Base-by-base conservation (phyloP, 768 basidiomycete species). In the Collybia sp. region DNA sequence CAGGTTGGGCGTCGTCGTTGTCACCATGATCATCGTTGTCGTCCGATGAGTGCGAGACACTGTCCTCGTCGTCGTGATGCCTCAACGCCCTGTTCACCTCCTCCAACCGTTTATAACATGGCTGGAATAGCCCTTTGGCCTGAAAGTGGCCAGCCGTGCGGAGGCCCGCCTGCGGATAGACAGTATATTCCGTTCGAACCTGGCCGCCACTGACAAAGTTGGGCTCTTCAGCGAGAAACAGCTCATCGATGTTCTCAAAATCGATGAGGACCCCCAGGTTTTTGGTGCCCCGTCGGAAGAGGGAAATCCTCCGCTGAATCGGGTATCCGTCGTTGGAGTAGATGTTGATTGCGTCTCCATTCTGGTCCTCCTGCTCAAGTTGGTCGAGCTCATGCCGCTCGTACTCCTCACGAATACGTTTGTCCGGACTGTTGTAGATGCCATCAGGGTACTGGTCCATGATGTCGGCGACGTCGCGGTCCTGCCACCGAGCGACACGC, bases 121-220 rank as follows among this genome's bases (percentile, higher is more conserved):
- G 5, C 11, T 9, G 3, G 2, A 45, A 13, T 2, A 49, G 31
- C 2, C 12, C 44, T 13, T 44, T 10, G 5, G 47, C 47, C 30
- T 49, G 45, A 19, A 46, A 44, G 30, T 49, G 47, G 8, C 48
- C 48, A 25, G 13, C 31, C 16, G 20, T 30, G 15, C 32, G 33
- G 37, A 37, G 16, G 33, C 33, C 33, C 11, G 33, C 33, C 33
- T 34, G 33, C 10, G 33, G 33, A 34, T 34, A 34, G 10, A 34
- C 33, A n/a, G n/a, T n/a, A 34, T 34, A 10, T 34, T 34, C 33
- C 11, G 33, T 34, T 10, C 15, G 11, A 15, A 10, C 10, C 10
- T 34, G 11, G 10, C 11, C 11, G 33, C 33, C 33, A n/a, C n/a
- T n/a, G n/a, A n/a, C n/a, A n/a, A n/a, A n/a, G n/a, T n/a, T n/a